phyloP scores from a whole-genome alignment of 305 asterid species.

The Coffea humblotiana region DNA sequence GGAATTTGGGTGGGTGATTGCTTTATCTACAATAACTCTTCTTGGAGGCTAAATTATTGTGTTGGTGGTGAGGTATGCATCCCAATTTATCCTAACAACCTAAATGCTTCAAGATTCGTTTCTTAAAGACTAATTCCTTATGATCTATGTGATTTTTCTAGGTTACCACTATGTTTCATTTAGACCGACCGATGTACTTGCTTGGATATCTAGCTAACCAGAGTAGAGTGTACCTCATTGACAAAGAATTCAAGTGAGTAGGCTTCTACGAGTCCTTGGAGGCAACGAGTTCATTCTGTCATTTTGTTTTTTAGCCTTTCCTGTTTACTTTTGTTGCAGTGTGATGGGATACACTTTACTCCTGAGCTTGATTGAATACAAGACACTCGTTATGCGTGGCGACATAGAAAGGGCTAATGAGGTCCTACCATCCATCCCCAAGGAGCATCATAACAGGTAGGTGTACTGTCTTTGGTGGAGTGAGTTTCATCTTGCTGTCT shows the following conservation, averaged over 20 bases:
- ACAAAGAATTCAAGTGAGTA: conserved; percentile 98
- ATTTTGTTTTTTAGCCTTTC: not conserved
- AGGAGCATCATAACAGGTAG: conserved; percentile 89
- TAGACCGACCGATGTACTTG: conserved; percentile 97
- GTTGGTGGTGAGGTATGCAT: conserved; percentile 93
- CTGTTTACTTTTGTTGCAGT: conserved; percentile 43
- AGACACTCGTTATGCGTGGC: conserved; percentile 99
- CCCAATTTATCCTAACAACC: not conserved
- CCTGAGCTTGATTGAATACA: conserved; percentile 93
- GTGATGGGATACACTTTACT: conserved; percentile 86
- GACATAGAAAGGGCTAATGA: conserved; percentile 90
- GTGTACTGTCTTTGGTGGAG: not conserved
- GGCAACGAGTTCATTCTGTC: not conserved
- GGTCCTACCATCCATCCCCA: conserved; percentile 86
- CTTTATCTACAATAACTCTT: conserved; percentile 90
- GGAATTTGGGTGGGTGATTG: conserved; percentile 99
- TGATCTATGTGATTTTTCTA: conserved; percentile 23
- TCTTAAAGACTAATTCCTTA: not conserved
- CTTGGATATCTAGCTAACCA: conserved; percentile 97
- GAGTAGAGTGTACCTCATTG: conserved; percentile 86
- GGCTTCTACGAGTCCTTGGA: not conserved
- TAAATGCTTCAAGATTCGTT: conserved; percentile 11
- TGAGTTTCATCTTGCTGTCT: not conserved
- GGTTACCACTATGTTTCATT: conserved; percentile 98
- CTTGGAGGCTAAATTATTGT: conserved; percentile 97